phyloP scores from a whole-genome alignment of 495 filamentous ascomycete species.

The Monascus purpureus region DNA sequence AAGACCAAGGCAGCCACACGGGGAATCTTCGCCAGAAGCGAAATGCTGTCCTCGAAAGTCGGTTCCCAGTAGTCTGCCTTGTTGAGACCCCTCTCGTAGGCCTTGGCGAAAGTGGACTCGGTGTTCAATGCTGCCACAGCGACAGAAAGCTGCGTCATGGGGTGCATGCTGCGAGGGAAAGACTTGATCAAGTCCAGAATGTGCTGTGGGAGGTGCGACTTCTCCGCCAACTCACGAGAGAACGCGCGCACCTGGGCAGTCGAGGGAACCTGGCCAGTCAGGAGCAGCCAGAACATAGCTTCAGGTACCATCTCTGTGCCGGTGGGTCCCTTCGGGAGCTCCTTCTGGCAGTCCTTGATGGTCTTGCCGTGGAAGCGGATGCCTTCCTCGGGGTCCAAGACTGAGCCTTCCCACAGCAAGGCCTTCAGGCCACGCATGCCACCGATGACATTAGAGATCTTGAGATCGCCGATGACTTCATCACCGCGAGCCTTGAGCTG shows the following conservation, averaged over 20 bases:
- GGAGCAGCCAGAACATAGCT: constrained; percentile 97
- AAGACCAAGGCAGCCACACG: constrained; percentile 96
- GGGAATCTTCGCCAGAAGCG: constrained; percentile 87
- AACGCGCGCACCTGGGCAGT: constrained; percentile 66
- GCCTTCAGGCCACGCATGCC: constrained; percentile 96
- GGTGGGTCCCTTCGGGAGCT: constrained; percentile 81
- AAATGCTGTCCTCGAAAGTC: constrained; percentile 91
- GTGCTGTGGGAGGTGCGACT: constrained; percentile 69
- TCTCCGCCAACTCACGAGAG: constrained; percentile 74
- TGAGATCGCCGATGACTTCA: constrained; percentile 79
- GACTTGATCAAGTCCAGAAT: constrained; percentile 78
- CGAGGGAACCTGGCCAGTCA: constrained; percentile 85
- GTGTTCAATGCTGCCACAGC: constrained; percentile 89
- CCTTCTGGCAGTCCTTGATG: constrained; percentile 92
- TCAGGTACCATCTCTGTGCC: constrained; percentile 99
- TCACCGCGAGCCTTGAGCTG: constrained; percentile 76
- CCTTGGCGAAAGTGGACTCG: constrained; percentile 80
- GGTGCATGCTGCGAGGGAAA: constrained; percentile 80
- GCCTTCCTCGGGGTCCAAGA: constrained; percentile 90
- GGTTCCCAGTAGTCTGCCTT: constrained; percentile 99
- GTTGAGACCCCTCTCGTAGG: constrained; percentile 76
- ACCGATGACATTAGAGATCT: constrained; percentile 84
- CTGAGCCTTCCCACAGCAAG: constrained; percentile 98
- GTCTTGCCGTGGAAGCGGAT: constrained; percentile 97
- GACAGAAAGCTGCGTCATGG: constrained; percentile 95